Conservation (phyloP, 2,329 filamentous ascomycete genomes). For the Cryoendolithus antarcticus region DNA sequence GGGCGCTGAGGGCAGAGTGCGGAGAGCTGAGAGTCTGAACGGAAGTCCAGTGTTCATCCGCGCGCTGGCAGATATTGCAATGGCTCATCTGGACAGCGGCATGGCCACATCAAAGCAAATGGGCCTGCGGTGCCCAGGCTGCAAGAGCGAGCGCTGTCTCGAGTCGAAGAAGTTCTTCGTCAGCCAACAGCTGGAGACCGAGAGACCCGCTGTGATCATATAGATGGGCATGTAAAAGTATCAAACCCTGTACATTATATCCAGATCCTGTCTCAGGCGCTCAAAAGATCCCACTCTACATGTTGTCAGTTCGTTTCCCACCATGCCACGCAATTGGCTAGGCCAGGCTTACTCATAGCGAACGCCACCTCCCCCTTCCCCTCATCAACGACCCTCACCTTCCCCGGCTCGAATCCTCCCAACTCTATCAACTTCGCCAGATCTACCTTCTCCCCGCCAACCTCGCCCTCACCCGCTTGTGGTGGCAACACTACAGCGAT, state of each 20-base stretch:
- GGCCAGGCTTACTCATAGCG: slow-evolving; percentile 1
- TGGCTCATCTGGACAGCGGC: slow-evolving; percentile 61
- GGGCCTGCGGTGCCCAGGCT: slow-evolving; percentile 82
- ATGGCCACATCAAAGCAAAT: slow-evolving; percentile 67
- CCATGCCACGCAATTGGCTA: too few species aligned
- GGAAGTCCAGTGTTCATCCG: slow-evolving; percentile 82
- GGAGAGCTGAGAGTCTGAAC: slow-evolving; percentile 84
- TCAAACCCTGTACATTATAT: too few species aligned
- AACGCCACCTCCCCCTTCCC: slow-evolving; percentile 2
- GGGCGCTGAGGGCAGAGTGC: slow-evolving; percentile 54
- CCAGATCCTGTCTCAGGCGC: too few species aligned
- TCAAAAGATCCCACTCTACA: too few species aligned
- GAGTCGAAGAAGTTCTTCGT: slow-evolving; percentile 60
- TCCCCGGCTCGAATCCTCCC: slow-evolving; percentile 5
- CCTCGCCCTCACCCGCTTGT: slow-evolving; percentile 1
- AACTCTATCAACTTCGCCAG: slow-evolving; percentile 4
- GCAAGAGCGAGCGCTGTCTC: slow-evolving; percentile 75
- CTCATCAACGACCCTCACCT: slow-evolving; percentile 2
- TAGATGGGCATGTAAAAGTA: too few species aligned
- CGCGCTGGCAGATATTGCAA: slow-evolving; percentile 77
- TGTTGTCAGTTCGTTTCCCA: too few species aligned
- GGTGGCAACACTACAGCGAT: slow-evolving; percentile 3
- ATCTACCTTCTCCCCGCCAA: slow-evolving; percentile 4
- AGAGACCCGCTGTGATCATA: too few species aligned
- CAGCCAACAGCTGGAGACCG: slow-evolving; percentile 10